Evolutionary conservation across 176 grass and related monocot genomes (phyloP).

Genomic region (barley (Hordeum vulgare)): MorexV3_pseudomolecules_assembly NC_058519.1:508010377-508010876

Average conservation of each 20-base stretch:
- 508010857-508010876: neutral
- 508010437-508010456: slow-evolving; percentile 65
- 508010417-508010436: slow-evolving; percentile 54
- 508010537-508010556: slow-evolving; percentile 68
- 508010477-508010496: slow-evolving; percentile 52
- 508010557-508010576: slow-evolving; percentile 60
- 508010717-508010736: neutral
- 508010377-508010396: slow-evolving; percentile 54
- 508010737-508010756: neutral
- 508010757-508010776: neutral
- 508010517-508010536: slow-evolving; percentile 79
- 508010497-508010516: slow-evolving; percentile 72
- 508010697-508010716: neutral
- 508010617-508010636: neutral
- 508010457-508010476: slow-evolving; percentile 69
- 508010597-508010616: neutral
- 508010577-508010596: neutral
- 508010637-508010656: neutral
- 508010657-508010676: neutral
- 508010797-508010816: neutral
- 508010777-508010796: neutral
- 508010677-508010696: neutral
- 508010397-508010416: slow-evolving; percentile 50
- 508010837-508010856: neutral
- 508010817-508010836: neutral